Base-by-base conservation (phyloP, 1,139 yeast species). In the Saccharomyces hybrid region DNA sequence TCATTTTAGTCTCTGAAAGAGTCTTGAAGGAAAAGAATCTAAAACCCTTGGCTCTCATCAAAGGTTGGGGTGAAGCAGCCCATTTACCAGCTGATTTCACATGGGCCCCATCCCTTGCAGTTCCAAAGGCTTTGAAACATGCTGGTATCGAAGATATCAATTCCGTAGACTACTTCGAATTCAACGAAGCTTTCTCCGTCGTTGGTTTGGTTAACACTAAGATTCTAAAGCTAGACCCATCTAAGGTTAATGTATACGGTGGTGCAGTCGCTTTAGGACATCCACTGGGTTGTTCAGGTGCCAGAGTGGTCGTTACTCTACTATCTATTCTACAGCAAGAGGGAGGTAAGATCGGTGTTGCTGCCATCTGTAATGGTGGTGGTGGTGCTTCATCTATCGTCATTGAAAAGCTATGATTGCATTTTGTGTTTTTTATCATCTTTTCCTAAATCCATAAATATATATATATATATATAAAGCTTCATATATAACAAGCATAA, bases 241-340 rank as follows among this genome's bases (percentile, higher is more conserved):
- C 80, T 53, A 90, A 88, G 76, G 82, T 91, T 60, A 93, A 93
- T 69, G 95, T 85, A 55, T 91, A 91, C 72, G 99, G 99, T 73
- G 99, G 98, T 73, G 98, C 98, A 47, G 98, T 93, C 59, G 98
- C 97, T 51, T 72, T 93, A 63, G 98, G 98, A 51, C 98, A 93
- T 73, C 98, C 99, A 67, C 81, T 93, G 67, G 99, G 98, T 57
- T 88, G 96, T 76, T 87, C 96, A 20, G 99, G 99, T 72, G 97
- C 98, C 48, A 85, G 99, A 78, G 82, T 93, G 67, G 81, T 91
- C 57, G 89, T 88, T 62, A 93, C 98, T 50, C 79, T 93, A 72
- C 71, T 84, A 58, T 80, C 86, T 55, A 85, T 90, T n/a, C 80
- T 93, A 69, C 64, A 74, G 47, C 96, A 90, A 75, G 93, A 85